Conservation (phyloP, 345 rosid genomes). For the Mercurialis annua region DNA sequence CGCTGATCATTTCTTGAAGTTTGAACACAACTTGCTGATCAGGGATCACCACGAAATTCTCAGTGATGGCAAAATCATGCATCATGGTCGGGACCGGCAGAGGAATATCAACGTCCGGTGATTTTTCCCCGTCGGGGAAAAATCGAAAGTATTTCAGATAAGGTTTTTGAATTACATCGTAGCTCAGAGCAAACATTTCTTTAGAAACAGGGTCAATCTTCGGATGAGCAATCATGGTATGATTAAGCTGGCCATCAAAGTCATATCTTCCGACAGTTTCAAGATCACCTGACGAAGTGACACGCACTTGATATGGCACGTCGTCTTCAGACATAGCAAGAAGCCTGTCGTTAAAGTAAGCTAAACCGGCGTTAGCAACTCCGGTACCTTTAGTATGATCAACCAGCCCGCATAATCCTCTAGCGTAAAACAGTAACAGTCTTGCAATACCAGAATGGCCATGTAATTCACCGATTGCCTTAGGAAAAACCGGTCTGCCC, state of each 20-base stretch:
- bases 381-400: slow-evolving; percentile 71
- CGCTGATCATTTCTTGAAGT: slow-evolving; percentile 71
- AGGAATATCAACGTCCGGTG: slow-evolving; percentile 77
- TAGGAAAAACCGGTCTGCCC: slow-evolving; percentile 60
- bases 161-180: slow-evolving; percentile 76
- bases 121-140: slow-evolving; percentile 58
- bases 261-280: slow-evolving; percentile 64
- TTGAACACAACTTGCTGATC: slow-evolving; percentile 95
- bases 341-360: slow-evolving; percentile 66
- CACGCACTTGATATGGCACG: slow-evolving; percentile 75
- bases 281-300: slow-evolving; percentile 63
- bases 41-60: slow-evolving; percentile 78
- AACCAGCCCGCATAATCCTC: slow-evolving; percentile 65
- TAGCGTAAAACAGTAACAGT: slow-evolving; percentile 62
- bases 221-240: slow-evolving; percentile 94
- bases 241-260: slow-evolving; percentile 55
- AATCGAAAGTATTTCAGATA: slow-evolving; percentile 72
- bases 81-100: slow-evolving; percentile 79
- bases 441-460: slow-evolving; percentile 80
- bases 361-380: slow-evolving; percentile 87
- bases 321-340: slow-evolving; percentile 94
- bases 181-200: slow-evolving; percentile 76
- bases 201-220: slow-evolving; percentile 68
- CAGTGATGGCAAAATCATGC: slow-evolving; percentile 89
- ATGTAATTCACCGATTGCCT: slow-evolving; percentile 85